Percentiles rank a stretch among this genome's conserved stretches.
Conservation (phyloP, 352 stramenopile genomes). For the Phytopythium chamaehyphon region DNA sequence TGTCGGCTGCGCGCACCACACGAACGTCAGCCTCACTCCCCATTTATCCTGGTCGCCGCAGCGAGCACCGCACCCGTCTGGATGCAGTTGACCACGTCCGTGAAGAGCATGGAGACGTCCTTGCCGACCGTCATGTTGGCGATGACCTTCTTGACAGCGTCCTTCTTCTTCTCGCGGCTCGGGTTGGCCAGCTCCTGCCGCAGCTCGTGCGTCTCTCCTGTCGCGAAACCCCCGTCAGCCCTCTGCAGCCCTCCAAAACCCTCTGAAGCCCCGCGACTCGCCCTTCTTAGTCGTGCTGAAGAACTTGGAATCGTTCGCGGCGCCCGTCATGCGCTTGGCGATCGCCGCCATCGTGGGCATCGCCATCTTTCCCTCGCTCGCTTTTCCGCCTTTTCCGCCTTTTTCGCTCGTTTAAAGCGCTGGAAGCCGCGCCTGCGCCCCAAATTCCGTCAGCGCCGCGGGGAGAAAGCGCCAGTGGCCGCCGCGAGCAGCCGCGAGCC, state of each 20-base stretch:
- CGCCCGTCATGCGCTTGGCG: conserved; percentile 84
- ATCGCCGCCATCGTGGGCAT: conserved; percentile 87
- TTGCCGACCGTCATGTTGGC: conserved; percentile 99
- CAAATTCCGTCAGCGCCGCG: too few species aligned
- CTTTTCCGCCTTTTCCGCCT: too few species aligned
- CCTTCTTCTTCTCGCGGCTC: conserved; percentile 97
- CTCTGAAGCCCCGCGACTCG: conserved; percentile 2
- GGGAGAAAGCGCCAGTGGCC: too few species aligned
- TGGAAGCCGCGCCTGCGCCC: too few species aligned
- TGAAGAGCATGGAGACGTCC: conserved; percentile 99
- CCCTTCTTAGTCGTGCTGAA: conserved; percentile 99
- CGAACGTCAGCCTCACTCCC: not conserved
- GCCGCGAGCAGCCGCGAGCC: too few species aligned
- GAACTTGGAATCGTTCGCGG: conserved; percentile 96
- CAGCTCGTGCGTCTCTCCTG: conserved; percentile 96
- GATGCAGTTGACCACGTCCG: conserved; percentile 99
- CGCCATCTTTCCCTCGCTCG: too few species aligned
- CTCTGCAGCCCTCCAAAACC: not conserved
- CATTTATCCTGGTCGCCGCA: too few species aligned
- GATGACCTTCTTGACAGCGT: conserved; percentile 99
- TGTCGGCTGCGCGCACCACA: conserved; percentile 70
- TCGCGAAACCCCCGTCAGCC: not conserved
- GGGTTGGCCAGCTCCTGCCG: conserved; percentile 96
- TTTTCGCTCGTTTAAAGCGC: too few species aligned
- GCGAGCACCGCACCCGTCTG: conserved; percentile 94